A percentile compares a stretch with the other conserved stretches of the same genome.
Conservation (phyloP, 1,284 basidiomycete species). For the Tilletia walkeri region DNA sequence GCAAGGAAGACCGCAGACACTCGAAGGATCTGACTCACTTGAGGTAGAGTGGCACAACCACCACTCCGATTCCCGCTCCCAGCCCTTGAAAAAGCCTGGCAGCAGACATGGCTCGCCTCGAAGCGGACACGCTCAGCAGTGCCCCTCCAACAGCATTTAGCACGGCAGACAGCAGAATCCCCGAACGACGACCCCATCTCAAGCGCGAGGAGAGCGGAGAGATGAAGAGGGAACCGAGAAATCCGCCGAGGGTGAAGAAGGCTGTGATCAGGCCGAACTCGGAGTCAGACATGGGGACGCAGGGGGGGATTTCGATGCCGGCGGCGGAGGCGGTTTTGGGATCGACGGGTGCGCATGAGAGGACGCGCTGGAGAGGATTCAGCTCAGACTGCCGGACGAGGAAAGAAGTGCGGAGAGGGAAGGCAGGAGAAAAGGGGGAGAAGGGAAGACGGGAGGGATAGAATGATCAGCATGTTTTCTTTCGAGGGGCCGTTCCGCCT, state of each 20-base stretch:
- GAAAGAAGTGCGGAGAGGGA: not conserved
- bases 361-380: slow-evolving; percentile 42
- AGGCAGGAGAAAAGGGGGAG: not conserved
- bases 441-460: not conserved
- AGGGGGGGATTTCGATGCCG: slow-evolving; percentile 21
- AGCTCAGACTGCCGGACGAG: slow-evolving; percentile 35
- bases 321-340: slow-evolving; percentile 19
- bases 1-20: not conserved
- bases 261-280: slow-evolving; percentile 76
- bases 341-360: slow-evolving; percentile 29
- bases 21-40: slow-evolving; percentile 25
- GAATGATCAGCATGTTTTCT: too few relatives aligned
- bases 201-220: slow-evolving; percentile 60
- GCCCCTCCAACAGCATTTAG: slow-evolving; percentile 22
- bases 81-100: slow-evolving; percentile 68
- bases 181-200: slow-evolving; percentile 64
- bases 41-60: slow-evolving; percentile 76
- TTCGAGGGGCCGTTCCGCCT: too few relatives aligned
- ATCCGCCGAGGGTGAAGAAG: slow-evolving; percentile 81
- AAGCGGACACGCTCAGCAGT: slow-evolving; percentile 1
- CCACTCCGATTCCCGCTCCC: slow-evolving; percentile 77
- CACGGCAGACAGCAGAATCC: slow-evolving; percentile 19
- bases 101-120: not conserved
- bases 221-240: slow-evolving; percentile 72
- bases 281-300: slow-evolving; percentile 33